Conservation (phyloP, 1,139 yeast genomes). For the Geotrichum cucujoidarum region DNA sequence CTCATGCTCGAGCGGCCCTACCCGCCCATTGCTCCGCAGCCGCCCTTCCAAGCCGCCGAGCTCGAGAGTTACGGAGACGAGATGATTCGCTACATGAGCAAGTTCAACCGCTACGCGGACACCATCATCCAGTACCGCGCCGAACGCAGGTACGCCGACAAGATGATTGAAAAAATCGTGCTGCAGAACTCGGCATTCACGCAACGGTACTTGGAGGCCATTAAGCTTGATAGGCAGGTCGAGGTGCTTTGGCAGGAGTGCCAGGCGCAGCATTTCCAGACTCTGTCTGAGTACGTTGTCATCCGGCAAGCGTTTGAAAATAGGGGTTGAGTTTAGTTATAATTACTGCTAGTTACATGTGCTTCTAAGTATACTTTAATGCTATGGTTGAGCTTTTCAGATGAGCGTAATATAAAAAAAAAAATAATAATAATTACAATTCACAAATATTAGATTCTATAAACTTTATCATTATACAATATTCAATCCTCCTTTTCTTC, state of each 20-base stretch:
- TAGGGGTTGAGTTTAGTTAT: not conserved
- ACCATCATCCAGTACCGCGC: constrained; percentile 29
- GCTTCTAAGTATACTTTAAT: too few relatives aligned
- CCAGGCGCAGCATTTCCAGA: constrained; percentile 24
- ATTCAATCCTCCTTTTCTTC: not conserved
- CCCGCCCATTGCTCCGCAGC: constrained; percentile 9
- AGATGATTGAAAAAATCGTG: constrained; percentile 22
- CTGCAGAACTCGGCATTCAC: constrained; percentile 24
- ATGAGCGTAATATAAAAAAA: too few relatives aligned
- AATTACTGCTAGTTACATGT: too few relatives aligned
- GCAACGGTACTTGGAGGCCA: constrained; percentile 29
- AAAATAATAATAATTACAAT: not conserved
- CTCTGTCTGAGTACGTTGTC: constrained; percentile 25
- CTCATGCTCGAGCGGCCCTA: constrained; percentile 17
- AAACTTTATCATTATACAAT: not conserved
- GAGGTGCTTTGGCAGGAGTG: constrained; percentile 30
- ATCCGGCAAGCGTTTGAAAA: constrained; percentile 6
- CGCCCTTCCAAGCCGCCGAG: constrained; percentile 4
- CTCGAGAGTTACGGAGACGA: constrained; percentile 20
- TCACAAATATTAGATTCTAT: not conserved
- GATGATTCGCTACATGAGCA: constrained; percentile 26
- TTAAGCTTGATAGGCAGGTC: constrained; percentile 32
- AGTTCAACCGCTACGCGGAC: constrained; percentile 29
- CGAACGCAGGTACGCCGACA: constrained; percentile 32
- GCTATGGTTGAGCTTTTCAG: too few relatives aligned